A percentile compares a stretch with the other conserved stretches of the same genome.
These are phyloP conservation scores for Pseudocercospora musae DNA, from an alignment of 2,329 filamentous ascomycete genomes.

Conservation along the genomic window DNA sequence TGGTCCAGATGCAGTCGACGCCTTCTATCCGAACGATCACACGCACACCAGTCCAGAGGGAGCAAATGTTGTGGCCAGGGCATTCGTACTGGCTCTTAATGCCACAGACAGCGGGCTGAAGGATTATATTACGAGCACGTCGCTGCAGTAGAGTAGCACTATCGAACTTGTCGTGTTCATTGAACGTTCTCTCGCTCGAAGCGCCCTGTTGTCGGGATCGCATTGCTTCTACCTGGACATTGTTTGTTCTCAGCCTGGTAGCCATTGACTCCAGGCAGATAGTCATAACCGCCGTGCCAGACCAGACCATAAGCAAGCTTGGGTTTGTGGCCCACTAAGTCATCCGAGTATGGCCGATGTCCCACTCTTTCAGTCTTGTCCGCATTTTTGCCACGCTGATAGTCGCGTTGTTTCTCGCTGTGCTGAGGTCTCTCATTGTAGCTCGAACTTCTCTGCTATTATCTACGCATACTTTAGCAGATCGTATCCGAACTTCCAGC, in stretches of 20 bases:
- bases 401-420: no score
- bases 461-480: no score
- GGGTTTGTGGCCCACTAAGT: background rate
- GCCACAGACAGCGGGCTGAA: slow-evolving; percentile 14
- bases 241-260: background rate
- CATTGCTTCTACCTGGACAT: background rate
- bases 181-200: background rate
- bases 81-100: slow-evolving; percentile 46
- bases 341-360: background rate
- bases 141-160: background rate
- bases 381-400: no score
- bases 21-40: slow-evolving; percentile 58
- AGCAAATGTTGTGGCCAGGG: slow-evolving; percentile 55
- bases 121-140: slow-evolving; percentile 9
- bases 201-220: background rate
- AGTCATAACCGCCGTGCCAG: background rate
- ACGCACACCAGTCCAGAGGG: slow-evolving; percentile 59
- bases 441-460: no score
- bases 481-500: no score
- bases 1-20: slow-evolving; percentile 51
- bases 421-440: no score
- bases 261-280: background rate
- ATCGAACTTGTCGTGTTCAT: background rate
- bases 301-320: background rate
- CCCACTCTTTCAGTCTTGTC: background rate